phyloP scores from a whole-genome alignment of 2,329 filamentous ascomycete genomes.

The Fusarium falciforme region DNA sequence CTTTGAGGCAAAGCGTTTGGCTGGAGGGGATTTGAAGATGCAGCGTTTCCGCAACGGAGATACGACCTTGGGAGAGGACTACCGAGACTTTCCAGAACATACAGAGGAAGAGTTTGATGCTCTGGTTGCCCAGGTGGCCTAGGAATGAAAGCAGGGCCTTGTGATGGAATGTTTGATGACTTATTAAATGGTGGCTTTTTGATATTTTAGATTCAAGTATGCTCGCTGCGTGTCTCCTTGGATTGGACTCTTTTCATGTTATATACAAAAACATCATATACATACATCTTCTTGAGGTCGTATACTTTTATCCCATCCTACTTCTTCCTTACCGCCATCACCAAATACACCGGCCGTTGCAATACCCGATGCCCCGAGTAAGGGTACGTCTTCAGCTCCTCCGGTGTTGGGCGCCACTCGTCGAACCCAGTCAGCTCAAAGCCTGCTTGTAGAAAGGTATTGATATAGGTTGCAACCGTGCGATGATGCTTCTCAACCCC shows the following conservation, averaged over 20 bases:
- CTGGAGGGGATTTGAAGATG: constrained; percentile 36
- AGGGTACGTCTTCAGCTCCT: neutral
- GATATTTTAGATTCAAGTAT: neutral
- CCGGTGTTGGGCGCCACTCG: neutral
- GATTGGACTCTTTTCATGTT: neutral
- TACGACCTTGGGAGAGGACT: constrained; percentile 12
- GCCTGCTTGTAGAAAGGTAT: neutral
- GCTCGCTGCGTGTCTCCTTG: neutral
- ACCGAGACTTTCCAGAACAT: constrained; percentile 22
- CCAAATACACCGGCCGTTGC: neutral
- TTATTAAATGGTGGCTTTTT: neutral
- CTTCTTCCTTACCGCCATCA: neutral
- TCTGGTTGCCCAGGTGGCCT: constrained; percentile 30
- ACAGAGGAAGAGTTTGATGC: constrained; percentile 35
- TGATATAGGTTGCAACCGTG: neutral
- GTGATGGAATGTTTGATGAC: neutral
- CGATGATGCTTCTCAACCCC: neutral
- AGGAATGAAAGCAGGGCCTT: neutral
- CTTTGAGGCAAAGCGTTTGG: constrained; percentile 37
- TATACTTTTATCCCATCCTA: neutral
- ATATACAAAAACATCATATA: neutral
- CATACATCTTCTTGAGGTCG: neutral
- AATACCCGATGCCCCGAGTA: neutral
- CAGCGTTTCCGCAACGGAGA: constrained; percentile 35
- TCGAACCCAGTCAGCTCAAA: neutral